phyloP scores from a whole-genome alignment of 495 filamentous ascomycete species.

The Sphaerosporella brunnea region DNA sequence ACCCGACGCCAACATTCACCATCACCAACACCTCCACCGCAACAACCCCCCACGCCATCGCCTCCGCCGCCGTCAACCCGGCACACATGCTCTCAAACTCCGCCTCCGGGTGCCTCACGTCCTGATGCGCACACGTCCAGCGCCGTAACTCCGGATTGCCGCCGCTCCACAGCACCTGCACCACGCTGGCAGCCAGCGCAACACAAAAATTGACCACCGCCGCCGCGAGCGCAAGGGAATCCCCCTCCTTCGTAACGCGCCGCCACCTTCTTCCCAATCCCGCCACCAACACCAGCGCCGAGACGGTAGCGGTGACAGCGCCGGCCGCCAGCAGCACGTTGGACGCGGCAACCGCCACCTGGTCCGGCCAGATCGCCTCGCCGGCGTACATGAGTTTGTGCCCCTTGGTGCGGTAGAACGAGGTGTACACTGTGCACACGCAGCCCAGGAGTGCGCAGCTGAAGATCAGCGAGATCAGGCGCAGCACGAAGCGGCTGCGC shows the following conservation, averaged over 20 bases:
- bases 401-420: constrained; percentile 12
- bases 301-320: constrained; percentile 13
- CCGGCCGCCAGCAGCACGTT: constrained; percentile 13
- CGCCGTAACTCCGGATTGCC: constrained; percentile 9
- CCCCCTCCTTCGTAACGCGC: constrained; percentile 14
- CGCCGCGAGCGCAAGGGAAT: constrained; percentile 12
- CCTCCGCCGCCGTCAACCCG: constrained; percentile 13
- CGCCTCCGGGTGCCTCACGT: constrained; percentile 11
- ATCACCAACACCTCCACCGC: constrained; percentile 15
- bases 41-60: constrained; percentile 18
- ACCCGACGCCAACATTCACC: constrained; percentile 15
- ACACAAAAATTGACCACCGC: constrained; percentile 10
- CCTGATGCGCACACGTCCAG: constrained; percentile 14
- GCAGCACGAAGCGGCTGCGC: constrained; percentile 16
- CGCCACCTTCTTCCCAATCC: constrained; percentile 12
- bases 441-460: constrained; percentile 12
- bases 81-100: constrained; percentile 17
- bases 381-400: constrained; percentile 9
- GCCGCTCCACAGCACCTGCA: constrained; percentile 9
- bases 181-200: constrained; percentile 10
- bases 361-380: constrained; percentile 12
- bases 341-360: constrained; percentile 12
- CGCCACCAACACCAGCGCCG: constrained; percentile 11
- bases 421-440: constrained; percentile 13
- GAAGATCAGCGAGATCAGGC: constrained; percentile 12